phyloP scores from a whole-genome alignment of 306 rosid species.

The Biancaea sappan region DNA sequence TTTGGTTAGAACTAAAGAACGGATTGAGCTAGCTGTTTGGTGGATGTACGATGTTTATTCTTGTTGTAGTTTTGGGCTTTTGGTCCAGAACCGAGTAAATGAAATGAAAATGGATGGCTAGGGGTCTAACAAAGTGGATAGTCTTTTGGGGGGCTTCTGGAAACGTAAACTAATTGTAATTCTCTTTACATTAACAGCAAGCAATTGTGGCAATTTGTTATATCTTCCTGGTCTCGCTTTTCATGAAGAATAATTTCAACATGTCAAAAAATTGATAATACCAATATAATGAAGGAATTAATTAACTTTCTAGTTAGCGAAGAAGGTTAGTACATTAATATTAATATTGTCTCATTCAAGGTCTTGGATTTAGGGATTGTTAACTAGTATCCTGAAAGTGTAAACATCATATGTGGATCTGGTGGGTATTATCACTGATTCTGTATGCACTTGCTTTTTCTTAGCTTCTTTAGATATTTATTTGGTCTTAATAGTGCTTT shows the following conservation, averaged over 20 bases:
- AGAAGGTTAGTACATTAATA: neutral
- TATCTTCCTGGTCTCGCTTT: neutral
- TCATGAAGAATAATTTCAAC: neutral
- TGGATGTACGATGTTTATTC: neutral
- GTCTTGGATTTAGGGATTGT: neutral
- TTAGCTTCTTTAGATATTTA: neutral
- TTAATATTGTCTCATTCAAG: neutral
- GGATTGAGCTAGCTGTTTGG: neutral
- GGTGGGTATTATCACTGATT: neutral
- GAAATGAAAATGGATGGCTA: neutral
- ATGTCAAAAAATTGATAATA: neutral
- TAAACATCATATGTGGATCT: neutral
- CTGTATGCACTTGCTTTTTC: neutral
- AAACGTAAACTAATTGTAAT: no score
- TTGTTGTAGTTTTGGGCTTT: neutral
- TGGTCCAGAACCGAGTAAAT: neutral
- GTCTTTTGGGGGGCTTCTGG: neutral
- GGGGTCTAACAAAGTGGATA: neutral
- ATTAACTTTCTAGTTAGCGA: neutral
- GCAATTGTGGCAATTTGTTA: neutral
- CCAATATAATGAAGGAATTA: neutral
- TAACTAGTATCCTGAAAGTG: neutral
- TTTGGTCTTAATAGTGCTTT: neutral
- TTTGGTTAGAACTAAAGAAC: neutral
- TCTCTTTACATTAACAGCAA: neutral